Percentiles rank a stretch among this genome's conserved stretches.
These are phyloP conservation scores for Pisolithus albus DNA, from an alignment of 768 basidiomycete genomes.

Conservation along the genomic window DNA sequence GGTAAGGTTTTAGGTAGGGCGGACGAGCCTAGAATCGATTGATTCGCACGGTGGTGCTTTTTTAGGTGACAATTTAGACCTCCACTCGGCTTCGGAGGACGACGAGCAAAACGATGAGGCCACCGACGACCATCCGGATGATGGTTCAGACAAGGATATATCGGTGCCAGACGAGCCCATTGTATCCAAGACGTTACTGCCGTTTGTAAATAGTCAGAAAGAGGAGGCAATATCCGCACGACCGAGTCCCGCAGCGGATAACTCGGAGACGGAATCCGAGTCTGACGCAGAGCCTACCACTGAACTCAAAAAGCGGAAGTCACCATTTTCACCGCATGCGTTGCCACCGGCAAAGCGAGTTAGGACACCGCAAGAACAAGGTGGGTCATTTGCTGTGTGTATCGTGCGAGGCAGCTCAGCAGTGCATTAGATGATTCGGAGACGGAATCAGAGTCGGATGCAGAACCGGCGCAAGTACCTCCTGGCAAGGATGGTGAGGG, in stretches of 20 bases:
- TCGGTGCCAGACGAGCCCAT: slow-evolving; percentile 14
- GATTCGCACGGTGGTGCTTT: not conserved
- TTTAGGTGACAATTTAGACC: slow-evolving; percentile 36
- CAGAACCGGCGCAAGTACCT: slow-evolving; percentile 8
- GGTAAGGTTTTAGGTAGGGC: slow-evolving; percentile 23
- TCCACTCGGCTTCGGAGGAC: slow-evolving; percentile 49
- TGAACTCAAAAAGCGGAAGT: slow-evolving; percentile 18
- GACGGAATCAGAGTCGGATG: slow-evolving; percentile 42
- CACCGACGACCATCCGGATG: slow-evolving; percentile 14
- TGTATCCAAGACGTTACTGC: slow-evolving; percentile 19
- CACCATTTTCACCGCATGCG: slow-evolving; percentile 10
- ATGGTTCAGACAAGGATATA: slow-evolving; percentile 18
- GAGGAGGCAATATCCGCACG: slow-evolving; percentile 1
- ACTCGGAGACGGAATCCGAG: slow-evolving; percentile 32
- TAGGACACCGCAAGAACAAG: slow-evolving; percentile 8
- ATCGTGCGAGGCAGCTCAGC: not conserved
- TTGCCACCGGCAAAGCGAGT: slow-evolving; percentile 14
- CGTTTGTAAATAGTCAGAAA: slow-evolving; percentile 2
- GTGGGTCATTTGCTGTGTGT: slow-evolving; percentile 7
- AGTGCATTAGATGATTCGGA: slow-evolving; percentile 31
- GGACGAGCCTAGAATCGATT: not conserved
- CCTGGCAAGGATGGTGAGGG: not conserved
- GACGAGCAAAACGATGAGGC: slow-evolving; percentile 17
- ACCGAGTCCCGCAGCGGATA: slow-evolving; percentile 1
- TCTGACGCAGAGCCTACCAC: slow-evolving; percentile 13